A percentile compares a stretch with the other conserved stretches of the same genome.
Conservation (phyloP, 2,329 filamentous ascomycete genomes). For the Cyphellophora attinorum region DNA sequence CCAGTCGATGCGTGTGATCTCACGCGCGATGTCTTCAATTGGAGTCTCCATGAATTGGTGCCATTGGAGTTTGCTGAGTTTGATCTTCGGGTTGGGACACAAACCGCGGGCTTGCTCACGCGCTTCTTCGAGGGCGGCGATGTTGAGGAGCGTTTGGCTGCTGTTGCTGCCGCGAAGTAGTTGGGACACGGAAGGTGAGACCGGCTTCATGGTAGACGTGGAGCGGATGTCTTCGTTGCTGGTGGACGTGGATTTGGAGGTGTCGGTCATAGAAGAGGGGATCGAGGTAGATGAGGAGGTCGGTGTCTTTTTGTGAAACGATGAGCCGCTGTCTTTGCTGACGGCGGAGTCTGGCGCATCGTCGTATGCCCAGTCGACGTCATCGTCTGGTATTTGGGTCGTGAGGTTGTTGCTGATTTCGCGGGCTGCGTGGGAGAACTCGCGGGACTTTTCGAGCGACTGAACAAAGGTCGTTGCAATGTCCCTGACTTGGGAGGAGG, state of each 20-base stretch:
- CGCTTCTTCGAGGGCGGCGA: slow-evolving; percentile 60
- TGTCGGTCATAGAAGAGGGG: slow-evolving; percentile 1
- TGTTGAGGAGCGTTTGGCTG: slow-evolving; percentile 31
- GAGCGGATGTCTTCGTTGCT: no score
- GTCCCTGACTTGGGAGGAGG: slow-evolving; percentile 61
- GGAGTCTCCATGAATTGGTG: slow-evolving; percentile 80
- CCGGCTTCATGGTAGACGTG: no score
- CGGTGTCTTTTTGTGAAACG: slow-evolving; percentile 8
- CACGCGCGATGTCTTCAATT: slow-evolving; percentile 76
- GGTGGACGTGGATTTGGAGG: no score
- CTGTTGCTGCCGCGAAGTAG: slow-evolving; percentile 7
- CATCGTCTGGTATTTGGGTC: slow-evolving; percentile 72
- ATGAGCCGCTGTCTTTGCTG: slow-evolving; percentile 4
- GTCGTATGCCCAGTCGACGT: slow-evolving; percentile 81
- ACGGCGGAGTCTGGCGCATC: slow-evolving; percentile 41
- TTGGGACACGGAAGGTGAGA: background rate
- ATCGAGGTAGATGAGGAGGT: slow-evolving; percentile 7
- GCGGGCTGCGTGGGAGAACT: slow-evolving; percentile 71
- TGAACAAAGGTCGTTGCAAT: slow-evolving; percentile 66
- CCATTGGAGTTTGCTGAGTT: slow-evolving; percentile 77
- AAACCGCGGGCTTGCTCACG: slow-evolving; percentile 67
- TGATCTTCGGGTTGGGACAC: slow-evolving; percentile 57
- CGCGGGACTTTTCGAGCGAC: slow-evolving; percentile 64
- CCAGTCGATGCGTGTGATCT: slow-evolving; percentile 95
- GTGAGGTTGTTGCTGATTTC: slow-evolving; percentile 77